Evolutionary conservation across 1,284 basidiomycete genomes (phyloP).

Genomic region (Farysia itapuensis): DNA sequence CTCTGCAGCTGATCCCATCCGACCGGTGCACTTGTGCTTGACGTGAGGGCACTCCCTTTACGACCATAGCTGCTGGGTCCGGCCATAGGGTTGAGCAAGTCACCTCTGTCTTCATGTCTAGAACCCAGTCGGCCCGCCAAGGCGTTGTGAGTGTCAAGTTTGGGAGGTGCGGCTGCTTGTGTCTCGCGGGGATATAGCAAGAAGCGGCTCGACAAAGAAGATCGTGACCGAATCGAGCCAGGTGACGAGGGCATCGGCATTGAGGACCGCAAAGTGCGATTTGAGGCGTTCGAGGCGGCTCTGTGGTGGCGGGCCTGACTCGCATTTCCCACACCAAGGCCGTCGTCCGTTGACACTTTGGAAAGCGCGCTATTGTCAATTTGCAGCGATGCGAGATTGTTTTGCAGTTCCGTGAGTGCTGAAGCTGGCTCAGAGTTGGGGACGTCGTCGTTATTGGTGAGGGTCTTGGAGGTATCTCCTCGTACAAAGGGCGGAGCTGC

Average conservation of each 20-base stretch:
- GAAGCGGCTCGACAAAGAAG: conserved; percentile 32
- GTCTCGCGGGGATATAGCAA: conserved; percentile 24
- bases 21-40: conserved; percentile 29
- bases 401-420: too few relatives aligned
- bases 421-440: too few relatives aligned
- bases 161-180: conserved; percentile 40
- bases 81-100: conserved; percentile 14
- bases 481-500: conserved; percentile 4
- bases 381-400: too few relatives aligned
- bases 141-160: conserved; percentile 48
- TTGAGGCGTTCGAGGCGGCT: conserved; percentile 32
- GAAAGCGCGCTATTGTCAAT: background rate
- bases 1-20: conserved; percentile 20
- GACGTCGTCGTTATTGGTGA: conserved; percentile 1
- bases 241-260: conserved; percentile 28
- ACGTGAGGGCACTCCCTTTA: conserved; percentile 18
- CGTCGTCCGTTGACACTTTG: too few relatives aligned
- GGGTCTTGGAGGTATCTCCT: conserved; percentile 21
- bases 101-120: conserved; percentile 36
- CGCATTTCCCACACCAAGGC: background rate
- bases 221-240: conserved; percentile 36
- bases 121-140: conserved; percentile 41
- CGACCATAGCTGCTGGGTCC: conserved; percentile 12
- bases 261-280: conserved; percentile 27
- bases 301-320: conserved; percentile 18